Base-by-base conservation (phyloP, 352 stramenopile species). In the Globisporangium carolinianum region DNA sequence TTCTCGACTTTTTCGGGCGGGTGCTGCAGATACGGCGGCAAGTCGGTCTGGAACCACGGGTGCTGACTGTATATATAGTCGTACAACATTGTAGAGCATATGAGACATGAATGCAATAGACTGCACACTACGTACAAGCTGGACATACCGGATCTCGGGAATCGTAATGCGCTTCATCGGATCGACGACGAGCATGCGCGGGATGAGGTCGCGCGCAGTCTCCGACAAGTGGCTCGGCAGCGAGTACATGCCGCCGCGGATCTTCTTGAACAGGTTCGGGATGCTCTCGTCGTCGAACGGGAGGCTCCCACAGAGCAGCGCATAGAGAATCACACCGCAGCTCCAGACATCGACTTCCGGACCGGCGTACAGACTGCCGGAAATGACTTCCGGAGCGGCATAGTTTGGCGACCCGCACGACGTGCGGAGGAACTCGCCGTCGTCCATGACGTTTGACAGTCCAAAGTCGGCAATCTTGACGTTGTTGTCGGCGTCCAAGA, bases 391-490 rank as follows among this genome's bases (percentile, higher is more conserved):
- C 0, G 97, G 97, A 5, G 97, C 97, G n/a, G 97, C 97, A 68
- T 99, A 99, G 81, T 99, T 99, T 6, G 97, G 97, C 32, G 96
- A 99, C 3, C 94, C 93, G 61, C 93, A 98, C 15, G 94, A 98
- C 51, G 97, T 99, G 47, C 94, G 86, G 58, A 99, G 77, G 65
- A 99, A 99, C 53, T 99, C 95, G 57, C 97, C 97, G 73, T 99
- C 97, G 36, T 95, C 75, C 87, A 99, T 99, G 50, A 98, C 82
- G 73, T 99, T 99, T 17, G 92, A 98, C 10, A 99, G 83, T 18
- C 97, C 97, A 79, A 99, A 99, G 71, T 99, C 97, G 9, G 97
- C 97, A 73, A 99, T 98, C 73, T 99, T 99, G 67, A 99, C 97
- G 71, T 99, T 99, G 65, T 98, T 97, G 68, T 99, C 96, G 8